Evolutionary conservation across 352 stramenopile species (phyloP).

Genomic region (Globisporangium cederbergense): DNA sequence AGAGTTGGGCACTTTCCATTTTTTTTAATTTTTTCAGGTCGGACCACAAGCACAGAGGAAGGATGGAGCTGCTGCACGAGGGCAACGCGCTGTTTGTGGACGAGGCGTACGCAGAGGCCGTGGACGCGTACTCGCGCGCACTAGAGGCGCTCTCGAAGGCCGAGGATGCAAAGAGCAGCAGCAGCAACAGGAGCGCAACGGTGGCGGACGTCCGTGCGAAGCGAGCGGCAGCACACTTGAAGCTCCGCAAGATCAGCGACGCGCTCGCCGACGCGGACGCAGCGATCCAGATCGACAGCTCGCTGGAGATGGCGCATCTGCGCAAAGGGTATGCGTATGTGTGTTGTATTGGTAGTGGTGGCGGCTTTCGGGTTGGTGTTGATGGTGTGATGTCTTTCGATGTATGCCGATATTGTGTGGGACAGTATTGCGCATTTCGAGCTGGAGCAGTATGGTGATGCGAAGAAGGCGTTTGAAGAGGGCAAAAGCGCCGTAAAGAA

Average conservation of each 20-base stretch:
- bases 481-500: slow-evolving; percentile 39
- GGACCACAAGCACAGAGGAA: neutral
- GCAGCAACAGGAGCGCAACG: neutral
- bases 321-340: slow-evolving; percentile 55
- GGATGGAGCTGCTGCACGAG: slow-evolving; percentile 69
- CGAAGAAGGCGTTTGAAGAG: slow-evolving; percentile 56
- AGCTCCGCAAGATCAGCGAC: slow-evolving; percentile 57
- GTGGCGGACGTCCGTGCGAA: slow-evolving; percentile 57
- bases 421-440: slow-evolving; percentile 78
- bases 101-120: slow-evolving; percentile 66
- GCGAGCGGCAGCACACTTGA: slow-evolving; percentile 62
- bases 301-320: slow-evolving; percentile 56
- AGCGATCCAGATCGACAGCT: slow-evolving; percentile 48
- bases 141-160: slow-evolving; percentile 25
- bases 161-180: slow-evolving; percentile 13
- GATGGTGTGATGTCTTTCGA: neutral
- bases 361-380: neutral
- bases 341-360: neutral
- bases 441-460: slow-evolving; percentile 61
- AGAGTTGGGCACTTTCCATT: slow-evolving; percentile 1
- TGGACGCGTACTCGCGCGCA: slow-evolving; percentile 48
- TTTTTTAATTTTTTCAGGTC: neutral
- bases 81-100: slow-evolving; percentile 85
- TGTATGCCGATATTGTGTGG: neutral
- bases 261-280: slow-evolving; percentile 47